A percentile compares a stretch with the other conserved stretches of the same genome.
These are phyloP conservation scores for Omphalotus guepiniiformis DNA, from an alignment of 768 basidiomycete genomes.

Conservation along the genomic window DNA sequence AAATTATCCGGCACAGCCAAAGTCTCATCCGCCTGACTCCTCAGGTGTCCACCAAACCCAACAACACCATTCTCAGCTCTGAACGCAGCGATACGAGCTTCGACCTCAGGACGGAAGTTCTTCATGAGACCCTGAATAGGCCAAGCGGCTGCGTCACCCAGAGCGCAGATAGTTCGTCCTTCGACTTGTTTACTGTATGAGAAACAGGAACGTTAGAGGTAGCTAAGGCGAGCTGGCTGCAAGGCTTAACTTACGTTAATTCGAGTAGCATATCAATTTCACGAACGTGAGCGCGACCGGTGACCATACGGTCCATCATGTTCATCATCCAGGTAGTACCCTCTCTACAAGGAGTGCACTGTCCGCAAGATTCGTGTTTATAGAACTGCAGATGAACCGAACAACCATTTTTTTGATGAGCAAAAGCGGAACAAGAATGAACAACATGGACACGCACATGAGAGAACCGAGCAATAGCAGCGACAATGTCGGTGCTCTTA, in stretches of 20 bases:
- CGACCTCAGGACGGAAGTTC: constrained; percentile 95
- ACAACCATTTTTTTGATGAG: constrained; percentile 5
- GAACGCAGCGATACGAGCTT: constrained; percentile 79
- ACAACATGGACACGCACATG: constrained; percentile 38
- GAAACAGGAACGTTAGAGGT: background rate
- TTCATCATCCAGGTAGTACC: constrained; percentile 99
- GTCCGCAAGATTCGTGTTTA: constrained; percentile 98
- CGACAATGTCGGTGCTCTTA: constrained; percentile 92
- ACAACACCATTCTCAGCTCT: constrained; percentile 74
- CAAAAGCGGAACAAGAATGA: background rate
- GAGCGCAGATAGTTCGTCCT: constrained; percentile 94
- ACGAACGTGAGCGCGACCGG: constrained; percentile 83
- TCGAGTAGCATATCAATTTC: constrained; percentile 99
- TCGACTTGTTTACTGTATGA: constrained; percentile 84
- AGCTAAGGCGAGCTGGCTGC: background rate
- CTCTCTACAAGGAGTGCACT: constrained; percentile 92
- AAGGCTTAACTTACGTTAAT: constrained; percentile 63
- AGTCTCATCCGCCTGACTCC: constrained; percentile 61
- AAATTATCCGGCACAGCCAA: constrained; percentile 75
- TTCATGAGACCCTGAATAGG: constrained; percentile 98
- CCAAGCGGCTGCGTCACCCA: constrained; percentile 98
- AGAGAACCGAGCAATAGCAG: constrained; percentile 91
- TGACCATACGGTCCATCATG: constrained; percentile 97
- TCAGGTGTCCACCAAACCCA: constrained; percentile 80
- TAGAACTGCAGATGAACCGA: constrained; percentile 59